Conservation (phyloP, 768 basidiomycete species). For the Tephrocybe sp. region DNA sequence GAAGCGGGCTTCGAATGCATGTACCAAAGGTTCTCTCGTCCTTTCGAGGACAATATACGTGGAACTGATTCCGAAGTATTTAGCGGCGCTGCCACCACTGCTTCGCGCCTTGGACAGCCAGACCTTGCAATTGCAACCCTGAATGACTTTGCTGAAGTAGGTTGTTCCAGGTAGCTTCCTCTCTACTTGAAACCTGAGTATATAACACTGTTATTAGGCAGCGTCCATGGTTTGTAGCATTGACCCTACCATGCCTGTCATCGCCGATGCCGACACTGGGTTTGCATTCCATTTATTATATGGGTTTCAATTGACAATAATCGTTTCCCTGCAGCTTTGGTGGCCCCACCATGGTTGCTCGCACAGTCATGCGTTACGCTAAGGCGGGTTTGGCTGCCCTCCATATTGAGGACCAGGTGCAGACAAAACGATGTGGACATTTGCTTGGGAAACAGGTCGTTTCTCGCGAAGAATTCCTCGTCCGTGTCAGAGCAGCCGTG, state of each 20-base stretch:
- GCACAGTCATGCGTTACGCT: slow-evolving; percentile 70
- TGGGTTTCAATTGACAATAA: background rate
- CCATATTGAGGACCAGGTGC: slow-evolving; percentile 82
- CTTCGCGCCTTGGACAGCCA: slow-evolving; percentile 75
- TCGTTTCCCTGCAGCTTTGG: slow-evolving; percentile 43
- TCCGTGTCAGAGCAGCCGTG: slow-evolving; percentile 74
- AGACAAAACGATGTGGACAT: slow-evolving; percentile 80
- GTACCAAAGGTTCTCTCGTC: slow-evolving; percentile 58
- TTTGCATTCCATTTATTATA: slow-evolving; percentile 22
- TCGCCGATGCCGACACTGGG: slow-evolving; percentile 82
- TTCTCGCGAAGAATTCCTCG: slow-evolving; percentile 71
- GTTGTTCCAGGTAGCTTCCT: background rate
- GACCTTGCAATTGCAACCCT: slow-evolving; percentile 76
- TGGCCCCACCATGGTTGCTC: slow-evolving; percentile 71
- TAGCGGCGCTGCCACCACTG: slow-evolving; percentile 77
- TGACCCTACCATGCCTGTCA: slow-evolving; percentile 63
- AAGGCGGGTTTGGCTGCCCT: slow-evolving; percentile 69
- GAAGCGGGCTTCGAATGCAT: slow-evolving; percentile 78
- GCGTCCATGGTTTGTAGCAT: slow-evolving; percentile 71
- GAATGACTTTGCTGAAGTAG: slow-evolving; percentile 69
- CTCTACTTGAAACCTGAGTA: background rate
- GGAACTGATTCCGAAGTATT: background rate
- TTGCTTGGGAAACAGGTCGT: slow-evolving; percentile 81
- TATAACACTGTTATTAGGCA: slow-evolving; percentile 31
- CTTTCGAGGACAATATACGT: background rate